These are phyloP conservation scores for Hansenula lynferdii DNA, from an alignment of 1,139 yeast species.

Conservation along the genomic window DNA sequence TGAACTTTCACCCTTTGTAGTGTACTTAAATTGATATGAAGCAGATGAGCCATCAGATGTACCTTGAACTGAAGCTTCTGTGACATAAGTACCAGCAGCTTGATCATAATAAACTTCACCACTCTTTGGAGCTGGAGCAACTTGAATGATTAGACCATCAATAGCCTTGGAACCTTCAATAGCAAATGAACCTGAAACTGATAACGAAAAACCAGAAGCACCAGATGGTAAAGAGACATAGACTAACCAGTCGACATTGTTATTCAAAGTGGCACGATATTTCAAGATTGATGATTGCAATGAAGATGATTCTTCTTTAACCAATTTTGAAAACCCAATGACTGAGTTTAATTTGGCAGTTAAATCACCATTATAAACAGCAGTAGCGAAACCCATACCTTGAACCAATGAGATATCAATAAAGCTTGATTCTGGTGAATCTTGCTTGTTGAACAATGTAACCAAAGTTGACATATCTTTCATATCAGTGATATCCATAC, in stretches of 20 bases:
- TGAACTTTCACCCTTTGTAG: constrained; percentile 47
- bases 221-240: constrained; percentile 49
- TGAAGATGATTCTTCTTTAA: constrained; percentile 37
- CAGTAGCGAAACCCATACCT: constrained; percentile 80
- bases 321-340: constrained; percentile 45
- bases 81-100: constrained; percentile 60
- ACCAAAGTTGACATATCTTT: constrained; percentile 53
- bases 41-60: constrained; percentile 33
- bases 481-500: constrained; percentile 43
- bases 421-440: constrained; percentile 23
- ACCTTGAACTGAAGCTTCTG: constrained; percentile 35
- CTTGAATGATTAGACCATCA: constrained; percentile 56
- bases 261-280: constrained; percentile 49
- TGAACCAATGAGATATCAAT: constrained; percentile 44
- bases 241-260: constrained; percentile 51
- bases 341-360: constrained; percentile 49
- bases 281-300: constrained; percentile 41
- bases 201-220: constrained; percentile 33
- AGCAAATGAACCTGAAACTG: constrained; percentile 31
- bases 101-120: constrained; percentile 46
- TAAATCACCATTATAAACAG: constrained; percentile 54
- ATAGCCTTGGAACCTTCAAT: constrained; percentile 40
- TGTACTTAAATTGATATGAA: constrained; percentile 47
- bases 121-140: constrained; percentile 49
- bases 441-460: constrained; percentile 35